A percentile compares a stretch with the other conserved stretches of the same genome.
These are phyloP conservation scores for Penicillium expansum DNA, from an alignment of 2,329 filamentous ascomycete genomes.

Conservation along the genomic window DNA sequence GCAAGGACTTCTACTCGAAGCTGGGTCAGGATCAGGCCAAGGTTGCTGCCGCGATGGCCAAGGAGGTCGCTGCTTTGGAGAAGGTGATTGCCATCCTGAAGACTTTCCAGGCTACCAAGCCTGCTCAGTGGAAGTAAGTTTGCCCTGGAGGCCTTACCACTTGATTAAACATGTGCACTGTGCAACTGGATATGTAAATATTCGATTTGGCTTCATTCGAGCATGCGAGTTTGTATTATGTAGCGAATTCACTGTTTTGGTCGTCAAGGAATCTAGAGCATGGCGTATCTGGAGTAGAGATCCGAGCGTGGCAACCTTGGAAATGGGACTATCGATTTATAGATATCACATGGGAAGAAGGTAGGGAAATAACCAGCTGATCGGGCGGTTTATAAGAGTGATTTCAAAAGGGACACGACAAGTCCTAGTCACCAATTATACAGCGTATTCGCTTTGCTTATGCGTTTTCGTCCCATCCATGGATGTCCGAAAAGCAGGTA, in stretches of 20 bases:
- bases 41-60: constrained; percentile 62
- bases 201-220: constrained; percentile 18
- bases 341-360: background rate
- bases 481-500: background rate
- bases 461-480: too few relatives aligned
- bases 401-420: background rate
- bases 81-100: constrained; percentile 75
- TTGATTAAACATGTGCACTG: constrained; percentile 6
- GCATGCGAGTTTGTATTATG: constrained; percentile 15
- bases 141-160: constrained; percentile 4
- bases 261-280: background rate
- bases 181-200: constrained; percentile 24
- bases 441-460: background rate
- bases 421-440: background rate
- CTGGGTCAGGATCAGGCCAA: constrained; percentile 56
- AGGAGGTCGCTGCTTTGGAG: constrained; percentile 75
- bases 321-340: background rate
- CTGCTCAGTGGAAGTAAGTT: constrained; percentile 45
- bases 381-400: background rate
- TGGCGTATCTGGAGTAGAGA: background rate
- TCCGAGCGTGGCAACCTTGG: background rate
- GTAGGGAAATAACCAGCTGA: background rate
- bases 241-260: constrained; percentile 15
- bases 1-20: constrained; percentile 89
- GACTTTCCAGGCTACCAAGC: constrained; percentile 56